Percentiles rank a stretch among this genome's conserved stretches.
Evolutionary conservation across 139 green algal species (phyloP).

Genomic region (Chlorella vulgaris): DNA sequence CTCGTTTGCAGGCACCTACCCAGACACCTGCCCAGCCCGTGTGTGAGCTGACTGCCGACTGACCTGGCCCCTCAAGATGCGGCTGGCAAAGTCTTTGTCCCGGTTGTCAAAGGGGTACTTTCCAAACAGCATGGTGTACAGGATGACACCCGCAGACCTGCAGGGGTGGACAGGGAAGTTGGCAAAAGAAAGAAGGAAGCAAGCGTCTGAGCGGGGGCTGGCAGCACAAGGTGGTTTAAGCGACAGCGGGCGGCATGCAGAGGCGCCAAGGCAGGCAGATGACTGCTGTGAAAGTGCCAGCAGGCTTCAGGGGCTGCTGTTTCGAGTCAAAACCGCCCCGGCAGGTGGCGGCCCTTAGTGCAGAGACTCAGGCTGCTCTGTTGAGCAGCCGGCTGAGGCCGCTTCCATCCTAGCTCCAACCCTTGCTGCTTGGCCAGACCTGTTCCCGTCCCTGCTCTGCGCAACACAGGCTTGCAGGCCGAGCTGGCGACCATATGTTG

Average conservation of each 20-base stretch:
- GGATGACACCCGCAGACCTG: slow-evolving; percentile 65
- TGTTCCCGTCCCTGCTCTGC: neutral
- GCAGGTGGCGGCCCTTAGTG: too few species aligned
- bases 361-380: too few species aligned
- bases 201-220: neutral
- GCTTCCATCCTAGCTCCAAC: too few species aligned
- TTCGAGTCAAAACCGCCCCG: too few species aligned
- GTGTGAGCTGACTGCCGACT: slow-evolving; percentile 21
- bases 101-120: slow-evolving; percentile 87
- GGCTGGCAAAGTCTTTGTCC: slow-evolving; percentile 27
- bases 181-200: neutral
- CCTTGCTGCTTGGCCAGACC: neutral
- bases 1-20: neutral
- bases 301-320: too few species aligned
- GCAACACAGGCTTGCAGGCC: neutral
- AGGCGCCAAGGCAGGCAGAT: too few species aligned
- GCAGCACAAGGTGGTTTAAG: neutral
- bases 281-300: too few species aligned
- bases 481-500: neutral
- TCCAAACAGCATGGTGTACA: slow-evolving; percentile 78
- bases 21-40: neutral
- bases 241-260: too few species aligned
- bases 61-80: slow-evolving; percentile 49
- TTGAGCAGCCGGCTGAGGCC: too few species aligned
- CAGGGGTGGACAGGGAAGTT: neutral